Evolutionary conservation across 2,329 filamentous ascomycete species (phyloP), one percentile per base, ranked within the genome.

Genomic region (Paraphaeosphaeria minitans): DNA sequence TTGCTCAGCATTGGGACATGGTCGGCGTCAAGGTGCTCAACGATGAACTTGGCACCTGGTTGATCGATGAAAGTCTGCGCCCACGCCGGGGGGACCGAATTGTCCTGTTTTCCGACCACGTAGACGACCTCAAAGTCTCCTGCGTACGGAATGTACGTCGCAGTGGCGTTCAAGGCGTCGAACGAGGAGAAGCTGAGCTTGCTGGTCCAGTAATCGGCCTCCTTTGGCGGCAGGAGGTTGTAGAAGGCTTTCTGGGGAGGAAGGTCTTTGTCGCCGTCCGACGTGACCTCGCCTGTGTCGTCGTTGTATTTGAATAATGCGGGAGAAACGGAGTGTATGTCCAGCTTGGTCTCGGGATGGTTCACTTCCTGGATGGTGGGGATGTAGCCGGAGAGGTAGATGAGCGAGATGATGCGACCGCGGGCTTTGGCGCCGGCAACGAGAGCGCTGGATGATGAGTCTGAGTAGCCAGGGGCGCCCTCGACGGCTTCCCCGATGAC

Each of bases 401-500:
- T 53, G 21, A 72, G 58, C 16, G 65, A 64, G 8, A 68, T 42
- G 47, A 72, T 59, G 4, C 46, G 56, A 19, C 69, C 69, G 13
- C 53, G 46, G 9, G 27, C 42, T n/a, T n/a, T 10, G 35, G 33
- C 1, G 1, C 27, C 22, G 14, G 33, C 35, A 16, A 21, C 48
- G 1, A 21, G 2, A 7, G 43, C 21, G 41, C 12, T 6, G 21
- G 16, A 8, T 27, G 21, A 21, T 43, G 31, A 3, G 21, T 35
- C 0, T 14, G 49, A 2, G 33, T 27, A 21, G 29, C 19, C 19
- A n/a, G 46, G 47, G 31, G 66, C 57, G 22, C 58, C 63, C 12
- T 61, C 60, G 51, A 72, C 66, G 4, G 70, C 70, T 47, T 71
- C 69, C 22, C 65, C 64, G 22, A 70, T 66, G 13, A 72, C 67